These are phyloP conservation scores for Metarhizium robertsii DNA, from an alignment of 2,329 filamentous ascomycete species.

Conservation along the genomic window DNA sequence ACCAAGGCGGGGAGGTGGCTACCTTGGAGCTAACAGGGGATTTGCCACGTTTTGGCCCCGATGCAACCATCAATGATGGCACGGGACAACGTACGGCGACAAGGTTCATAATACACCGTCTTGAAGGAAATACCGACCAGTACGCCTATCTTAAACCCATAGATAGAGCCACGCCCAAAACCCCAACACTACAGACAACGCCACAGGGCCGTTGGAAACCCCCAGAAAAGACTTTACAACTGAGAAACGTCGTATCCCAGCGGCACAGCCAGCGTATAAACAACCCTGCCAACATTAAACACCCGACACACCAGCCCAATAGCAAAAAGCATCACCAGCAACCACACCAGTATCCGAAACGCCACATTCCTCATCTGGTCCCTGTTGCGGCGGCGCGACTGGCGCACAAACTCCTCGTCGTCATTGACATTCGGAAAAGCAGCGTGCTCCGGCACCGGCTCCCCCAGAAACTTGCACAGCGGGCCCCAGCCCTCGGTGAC, in stretches of 20 bases:
- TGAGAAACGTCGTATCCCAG: neutral
- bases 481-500: constrained; percentile 28
- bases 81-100: too few species aligned
- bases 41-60: too few species aligned
- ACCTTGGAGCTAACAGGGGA: too few species aligned
- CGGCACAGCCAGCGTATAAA: neutral
- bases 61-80: too few species aligned
- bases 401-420: constrained; percentile 24
- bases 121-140: too few species aligned
- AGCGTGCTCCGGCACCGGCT: constrained; percentile 21
- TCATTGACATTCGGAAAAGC: constrained; percentile 28
- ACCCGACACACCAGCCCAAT: neutral
- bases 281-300: neutral
- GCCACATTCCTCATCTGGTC: constrained; percentile 26
- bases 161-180: too few species aligned
- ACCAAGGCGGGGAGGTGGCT: too few species aligned
- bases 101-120: too few species aligned
- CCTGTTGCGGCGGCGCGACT: constrained; percentile 22
- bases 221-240: neutral
- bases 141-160: too few species aligned
- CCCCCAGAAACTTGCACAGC: constrained; percentile 25
- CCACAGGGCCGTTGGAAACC: neutral
- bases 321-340: constrained; percentile 8
- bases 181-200: too few species aligned
- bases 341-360: constrained; percentile 14